Evolutionary conservation across 257 asterid genomes (phyloP).

Genomic region (Solanum chilense): DNA sequence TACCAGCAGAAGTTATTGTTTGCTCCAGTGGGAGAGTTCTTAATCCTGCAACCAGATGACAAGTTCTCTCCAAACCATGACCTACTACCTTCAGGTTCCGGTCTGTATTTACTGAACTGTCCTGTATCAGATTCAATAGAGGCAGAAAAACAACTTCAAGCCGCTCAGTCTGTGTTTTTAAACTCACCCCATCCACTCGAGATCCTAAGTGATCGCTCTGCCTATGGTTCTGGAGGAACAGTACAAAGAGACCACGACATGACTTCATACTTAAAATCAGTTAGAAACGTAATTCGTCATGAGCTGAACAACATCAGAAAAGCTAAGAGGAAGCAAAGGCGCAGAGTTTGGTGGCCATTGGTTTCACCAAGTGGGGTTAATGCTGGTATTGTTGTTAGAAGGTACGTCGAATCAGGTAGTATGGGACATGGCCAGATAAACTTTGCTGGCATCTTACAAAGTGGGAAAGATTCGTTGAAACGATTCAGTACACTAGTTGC

Average conservation of each 20-base stretch:
- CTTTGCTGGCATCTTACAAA: conserved; percentile 45
- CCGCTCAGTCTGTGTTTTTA: conserved; percentile 51
- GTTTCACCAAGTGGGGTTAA: conserved; percentile 30
- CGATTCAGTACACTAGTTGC: conserved; percentile 55
- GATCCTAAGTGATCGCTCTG: conserved; percentile 73
- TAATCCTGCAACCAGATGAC: conserved; percentile 84
- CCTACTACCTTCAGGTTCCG: conserved; percentile 85
- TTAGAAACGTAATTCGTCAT: conserved; percentile 50
- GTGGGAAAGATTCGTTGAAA: conserved; percentile 54
- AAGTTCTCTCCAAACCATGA: conserved; percentile 81
- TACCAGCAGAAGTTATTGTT: conserved; percentile 61
- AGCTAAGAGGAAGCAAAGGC: conserved; percentile 38
- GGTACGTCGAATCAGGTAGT: conserved; percentile 15
- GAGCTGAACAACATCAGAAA: conserved; percentile 57
- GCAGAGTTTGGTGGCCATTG: conserved; percentile 65
- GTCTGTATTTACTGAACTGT: conserved; percentile 54
- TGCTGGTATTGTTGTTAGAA: conserved; percentile 24
- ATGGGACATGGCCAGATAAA: conserved; percentile 31
- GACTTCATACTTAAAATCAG: conserved; percentile 54
- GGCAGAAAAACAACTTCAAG: conserved; percentile 51
- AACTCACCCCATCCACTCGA: conserved; percentile 96
- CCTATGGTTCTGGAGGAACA: conserved; percentile 80
- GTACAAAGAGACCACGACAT: conserved; percentile 89
- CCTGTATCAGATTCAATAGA: conserved; percentile 22
- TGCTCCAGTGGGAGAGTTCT: conserved; percentile 77